Conservation (phyloP, 495 filamentous ascomycete species). For the Penicillium goetzii region DNA sequence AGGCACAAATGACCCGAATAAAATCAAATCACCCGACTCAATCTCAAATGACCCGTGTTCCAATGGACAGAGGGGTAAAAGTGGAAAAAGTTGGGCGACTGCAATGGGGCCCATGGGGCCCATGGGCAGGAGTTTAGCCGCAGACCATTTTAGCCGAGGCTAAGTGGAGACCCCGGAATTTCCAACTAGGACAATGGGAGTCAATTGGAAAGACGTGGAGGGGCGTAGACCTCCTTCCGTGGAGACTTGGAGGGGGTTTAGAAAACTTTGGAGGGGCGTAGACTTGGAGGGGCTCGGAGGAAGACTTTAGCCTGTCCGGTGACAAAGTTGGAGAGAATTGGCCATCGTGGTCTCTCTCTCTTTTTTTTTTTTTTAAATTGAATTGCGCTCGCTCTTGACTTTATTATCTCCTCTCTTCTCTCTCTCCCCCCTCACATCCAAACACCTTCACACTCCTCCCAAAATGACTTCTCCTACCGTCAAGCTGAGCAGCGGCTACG, state of each 20-base stretch:
- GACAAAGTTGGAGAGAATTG: neutral
- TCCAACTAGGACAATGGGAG: neutral
- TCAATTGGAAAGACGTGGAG: neutral
- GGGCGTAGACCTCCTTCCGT: neutral
- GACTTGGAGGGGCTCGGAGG: neutral
- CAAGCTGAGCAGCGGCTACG: constrained; percentile 78
- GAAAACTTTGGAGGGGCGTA: neutral
- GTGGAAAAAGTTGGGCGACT: neutral
- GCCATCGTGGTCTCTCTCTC: neutral
- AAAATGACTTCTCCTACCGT: constrained; percentile 49
- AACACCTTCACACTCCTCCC: neutral
- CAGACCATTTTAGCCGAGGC: constrained; percentile 14
- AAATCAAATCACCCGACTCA: neutral
- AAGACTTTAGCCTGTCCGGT: constrained; percentile 8
- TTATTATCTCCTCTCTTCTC: neutral
- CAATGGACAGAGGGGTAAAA: neutral
- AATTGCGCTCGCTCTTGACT: neutral
- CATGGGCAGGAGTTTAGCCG: constrained; percentile 18
- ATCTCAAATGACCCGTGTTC: neutral
- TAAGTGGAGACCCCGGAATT: constrained; percentile 13
- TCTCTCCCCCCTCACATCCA: neutral
- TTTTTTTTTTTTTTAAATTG: neutral
- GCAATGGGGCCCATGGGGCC: too few relatives aligned
- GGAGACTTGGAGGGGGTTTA: neutral
- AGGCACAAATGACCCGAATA: neutral